A percentile compares a stretch with the other conserved stretches of the same genome.
Conservation (phyloP, 2,329 filamentous ascomycete genomes). For the Neofusicoccum umdonicola region DNA sequence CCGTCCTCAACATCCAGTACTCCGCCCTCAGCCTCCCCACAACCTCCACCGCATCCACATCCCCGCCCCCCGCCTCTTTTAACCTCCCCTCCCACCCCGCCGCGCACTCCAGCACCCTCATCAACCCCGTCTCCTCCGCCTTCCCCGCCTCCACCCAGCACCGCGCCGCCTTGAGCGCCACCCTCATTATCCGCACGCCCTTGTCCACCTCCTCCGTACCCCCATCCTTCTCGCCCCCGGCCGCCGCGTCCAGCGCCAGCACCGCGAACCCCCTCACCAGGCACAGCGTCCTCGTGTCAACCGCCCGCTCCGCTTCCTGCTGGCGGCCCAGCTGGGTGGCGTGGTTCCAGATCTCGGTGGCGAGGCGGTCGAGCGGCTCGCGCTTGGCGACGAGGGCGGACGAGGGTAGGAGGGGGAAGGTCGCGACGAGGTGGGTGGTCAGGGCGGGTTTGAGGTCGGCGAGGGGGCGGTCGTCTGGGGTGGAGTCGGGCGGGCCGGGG, state of each 20-base stretch:
- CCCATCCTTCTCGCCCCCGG: neutral
- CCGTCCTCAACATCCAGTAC: constrained; percentile 65
- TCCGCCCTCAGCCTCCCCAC: constrained; percentile 52
- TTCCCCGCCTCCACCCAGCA: constrained; percentile 62
- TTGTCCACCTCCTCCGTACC: constrained; percentile 16
- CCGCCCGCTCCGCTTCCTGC: constrained; percentile 17
- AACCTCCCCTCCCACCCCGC: constrained; percentile 49
- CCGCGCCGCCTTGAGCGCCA: constrained; percentile 65
- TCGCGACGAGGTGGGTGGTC: constrained; percentile 39
- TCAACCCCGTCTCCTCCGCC: constrained; percentile 57
- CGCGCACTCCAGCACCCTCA: constrained; percentile 62
- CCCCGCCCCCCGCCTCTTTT: constrained; percentile 21
- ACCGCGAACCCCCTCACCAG: constrained; percentile 57
- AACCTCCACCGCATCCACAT: constrained; percentile 24
- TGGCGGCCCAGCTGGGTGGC: constrained; percentile 51
- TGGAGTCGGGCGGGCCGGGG: constrained; percentile 18
- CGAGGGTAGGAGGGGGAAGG: constrained; percentile 31
- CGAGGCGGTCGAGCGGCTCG: constrained; percentile 55
- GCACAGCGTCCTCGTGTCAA: constrained; percentile 5
- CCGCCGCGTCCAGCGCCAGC: constrained; percentile 56
- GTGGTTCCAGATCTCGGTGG: constrained; percentile 65
- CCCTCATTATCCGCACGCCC: constrained; percentile 58
- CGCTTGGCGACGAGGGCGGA: constrained; percentile 34
- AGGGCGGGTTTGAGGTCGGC: constrained; percentile 19
- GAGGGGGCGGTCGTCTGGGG: neutral